Evolutionary conservation across 306 rosid genomes (phyloP), one percentile per base, ranked within the genome.

Genomic region (Vigna mungo): DNA sequence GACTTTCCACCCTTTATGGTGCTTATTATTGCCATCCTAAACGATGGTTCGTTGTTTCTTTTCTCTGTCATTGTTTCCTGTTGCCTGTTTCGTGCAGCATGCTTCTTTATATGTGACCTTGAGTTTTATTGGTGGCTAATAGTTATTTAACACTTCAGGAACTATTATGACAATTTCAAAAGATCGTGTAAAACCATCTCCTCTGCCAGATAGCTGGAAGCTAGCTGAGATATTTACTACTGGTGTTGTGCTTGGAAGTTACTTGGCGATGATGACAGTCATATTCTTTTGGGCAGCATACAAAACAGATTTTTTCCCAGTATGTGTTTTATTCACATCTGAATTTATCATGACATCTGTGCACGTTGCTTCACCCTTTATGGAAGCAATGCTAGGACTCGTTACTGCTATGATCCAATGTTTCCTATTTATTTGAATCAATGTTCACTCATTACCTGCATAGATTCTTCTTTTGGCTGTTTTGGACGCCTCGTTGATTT

Each of bases 1-100:
- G 98, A 95, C 77, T 95, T 95, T 79, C 98, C 98, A 20, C 98
- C 98, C 54, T 95, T 95, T 67, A 95, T 95, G 98, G 97, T 95
- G 84, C 98, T 95, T 17, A 95, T 95, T 66, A 92, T 95, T 11
- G 98, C 98, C 80, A 90, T 95, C 61, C 97, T 95, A 73, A 95
- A 95, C 53, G 98, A 95, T 83, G 98, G 98, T 95, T 70, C 23
- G 98, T 82, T 83, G 60, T 80, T 74, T 65, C 74, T 74, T 59
- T 81, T 60, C 47, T 71, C 12, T 34, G 64, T 70, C 64, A 65
- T 72, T 62, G 74, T 72, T 72, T 63, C 15, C 53, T 32, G 12
- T 2, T 30, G 62, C 44, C 32, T 63, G 20, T 70, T 21, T 43
- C 54, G 49, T 9, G 44, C 16, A 18, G 32, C 72, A 65, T 47